These are phyloP conservation scores for Silene uniflora DNA, from an alignment of 148 eudicot genomes.

Conservation along the genomic window DNA sequence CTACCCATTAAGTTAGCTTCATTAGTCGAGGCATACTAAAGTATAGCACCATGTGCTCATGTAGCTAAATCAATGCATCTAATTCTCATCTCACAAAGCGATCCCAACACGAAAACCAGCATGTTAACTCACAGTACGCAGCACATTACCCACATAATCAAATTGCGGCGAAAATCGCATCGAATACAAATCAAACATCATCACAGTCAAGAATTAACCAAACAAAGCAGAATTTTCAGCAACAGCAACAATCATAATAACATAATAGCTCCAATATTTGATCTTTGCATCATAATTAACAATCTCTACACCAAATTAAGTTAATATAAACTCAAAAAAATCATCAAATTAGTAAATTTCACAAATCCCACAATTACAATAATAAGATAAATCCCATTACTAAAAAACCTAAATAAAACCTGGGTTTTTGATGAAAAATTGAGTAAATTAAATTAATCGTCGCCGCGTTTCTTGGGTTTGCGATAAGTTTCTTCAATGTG, in stretches of 20 bases:
- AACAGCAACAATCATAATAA: background rate
- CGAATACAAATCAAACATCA: background rate
- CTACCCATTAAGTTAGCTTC: no score
- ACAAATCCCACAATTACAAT: background rate
- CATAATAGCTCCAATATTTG: background rate
- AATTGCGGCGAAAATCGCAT: no score
- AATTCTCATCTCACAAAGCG: background rate
- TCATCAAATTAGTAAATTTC: background rate
- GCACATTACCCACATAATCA: background rate
- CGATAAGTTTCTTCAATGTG: slow-evolving; percentile 33
- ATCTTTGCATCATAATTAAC: background rate
- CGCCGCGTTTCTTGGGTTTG: slow-evolving; percentile 31
- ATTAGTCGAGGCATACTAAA: no score
- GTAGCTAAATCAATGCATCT: background rate
- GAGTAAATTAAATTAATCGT: background rate
- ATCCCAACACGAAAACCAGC: background rate
- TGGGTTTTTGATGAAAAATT: background rate
- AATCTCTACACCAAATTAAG: no score
- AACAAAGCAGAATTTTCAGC: background rate
- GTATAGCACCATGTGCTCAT: background rate
- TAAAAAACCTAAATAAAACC: background rate
- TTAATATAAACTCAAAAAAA: no score
- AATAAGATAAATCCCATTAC: background rate
- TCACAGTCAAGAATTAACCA: background rate
- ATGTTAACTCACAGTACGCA: background rate